Evolutionary conservation across 495 filamentous ascomycete species (phyloP), one percentile per base, ranked within the genome.

Genomic region (Penicillium ochrochloron): DNA sequence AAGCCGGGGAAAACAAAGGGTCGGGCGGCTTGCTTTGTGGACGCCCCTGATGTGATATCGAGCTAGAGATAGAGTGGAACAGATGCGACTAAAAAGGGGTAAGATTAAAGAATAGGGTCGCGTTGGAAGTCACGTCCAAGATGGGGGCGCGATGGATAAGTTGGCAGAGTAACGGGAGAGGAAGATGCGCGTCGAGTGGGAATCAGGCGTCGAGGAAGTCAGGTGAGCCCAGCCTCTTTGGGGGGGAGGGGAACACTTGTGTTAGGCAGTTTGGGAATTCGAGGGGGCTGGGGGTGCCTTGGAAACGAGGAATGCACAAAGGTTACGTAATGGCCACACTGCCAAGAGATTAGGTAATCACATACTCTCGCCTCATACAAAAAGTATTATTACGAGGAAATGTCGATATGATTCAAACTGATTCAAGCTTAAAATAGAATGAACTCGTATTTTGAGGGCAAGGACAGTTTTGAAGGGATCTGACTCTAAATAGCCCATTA

Each of bases 1-100:
- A 61, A 72, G 62, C 70, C 63, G 67, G 70, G 70, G 72, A 80
- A 73, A 76, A 76, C 73, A 78, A 77, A 69, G 65, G 64, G 66
- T 72, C 65, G 62, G 35, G 37, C 25, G 60, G 29, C 19, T 25
- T 62, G 51, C 29, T 34, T 34, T n/a, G 29, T 29, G 50, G 46
- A 12, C 34, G 60, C 29, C 35, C 23, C 56, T 42, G 56, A 44
- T 23, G 25, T 17, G 14, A 34, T 44, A 56, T 21, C 21, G 35
- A 34, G 34, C 15, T 4, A 12, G 10, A 52, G 14, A 19, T 14
- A 19, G 34, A 3, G 25, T 12, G 53, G 31, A 46, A 46, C 21
- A 25, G 11, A 57, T 57, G 39, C 27, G 31, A 63, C 44, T 25
- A 42, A 66, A 60, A 50, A 33, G 27, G 55, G 46, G 48, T 27